Evolutionary conservation across 345 rosid genomes (phyloP).

Genomic region (Gynandropsis gynandra): DNA sequence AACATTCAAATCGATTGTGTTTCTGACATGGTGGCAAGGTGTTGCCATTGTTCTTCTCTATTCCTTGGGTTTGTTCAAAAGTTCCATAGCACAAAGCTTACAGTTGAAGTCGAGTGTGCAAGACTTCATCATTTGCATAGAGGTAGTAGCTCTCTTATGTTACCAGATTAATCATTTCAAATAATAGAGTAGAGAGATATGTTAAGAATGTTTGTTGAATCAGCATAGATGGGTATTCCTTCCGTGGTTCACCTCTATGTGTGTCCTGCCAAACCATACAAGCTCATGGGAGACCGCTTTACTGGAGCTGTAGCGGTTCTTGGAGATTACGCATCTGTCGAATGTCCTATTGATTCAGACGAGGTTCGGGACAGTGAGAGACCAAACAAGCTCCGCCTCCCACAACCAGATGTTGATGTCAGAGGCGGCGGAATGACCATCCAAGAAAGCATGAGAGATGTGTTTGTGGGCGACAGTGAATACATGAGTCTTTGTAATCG

Average conservation of each 20-base stretch:
- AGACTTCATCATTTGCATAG: constrained; percentile 96
- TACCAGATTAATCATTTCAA: constrained; percentile 7
- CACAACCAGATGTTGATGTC: constrained; percentile 61
- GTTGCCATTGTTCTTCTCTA: constrained; percentile 85
- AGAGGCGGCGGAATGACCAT: constrained; percentile 89
- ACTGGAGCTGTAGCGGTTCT: constrained; percentile 79
- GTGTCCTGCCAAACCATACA: constrained; percentile 86
- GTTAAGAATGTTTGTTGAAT: constrained; percentile 43
- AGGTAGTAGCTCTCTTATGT: constrained; percentile 67
- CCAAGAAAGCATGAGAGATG: constrained; percentile 83
- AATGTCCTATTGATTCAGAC: constrained; percentile 91
- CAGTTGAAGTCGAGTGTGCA: constrained; percentile 87
- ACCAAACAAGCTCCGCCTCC: constrained; percentile 87
- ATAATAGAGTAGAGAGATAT: too few relatives aligned
- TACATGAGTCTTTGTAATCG: constrained; percentile 51
- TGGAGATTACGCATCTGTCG: constrained; percentile 92
- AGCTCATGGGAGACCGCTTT: constrained; percentile 79
- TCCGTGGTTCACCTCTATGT: constrained; percentile 89
- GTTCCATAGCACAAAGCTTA: constrained; percentile 74
- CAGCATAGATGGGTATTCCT: constrained; percentile 98
- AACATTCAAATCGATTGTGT: constrained; percentile 90
- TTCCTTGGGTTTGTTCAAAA: constrained; percentile 77
- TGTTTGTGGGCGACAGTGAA: constrained; percentile 87
- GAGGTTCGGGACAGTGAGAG: constrained; percentile 97
- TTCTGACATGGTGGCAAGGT: constrained; percentile 99